Percentiles rank a stretch among this genome's conserved stretches.
phyloP scores from a whole-genome alignment of 192 early-diverging fungal species.

The Backusella tuberculispora region DNA sequence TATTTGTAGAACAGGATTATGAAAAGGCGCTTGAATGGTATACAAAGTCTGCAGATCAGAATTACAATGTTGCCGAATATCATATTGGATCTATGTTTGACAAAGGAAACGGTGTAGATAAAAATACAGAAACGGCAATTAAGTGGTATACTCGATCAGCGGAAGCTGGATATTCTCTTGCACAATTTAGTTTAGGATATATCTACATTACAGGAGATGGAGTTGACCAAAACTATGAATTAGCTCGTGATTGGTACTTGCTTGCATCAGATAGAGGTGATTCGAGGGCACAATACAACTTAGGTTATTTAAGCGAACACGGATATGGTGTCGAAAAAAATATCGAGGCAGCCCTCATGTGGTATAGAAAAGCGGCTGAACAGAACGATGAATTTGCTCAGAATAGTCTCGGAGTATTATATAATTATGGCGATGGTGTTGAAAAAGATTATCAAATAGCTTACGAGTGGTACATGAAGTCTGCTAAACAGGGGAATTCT shows the following conservation, averaged over 20 bases:
- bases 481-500: conserved; percentile 66
- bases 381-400: conserved; percentile 64
- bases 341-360: conserved; percentile 65
- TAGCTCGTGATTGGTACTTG: conserved; percentile 72
- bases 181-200: conserved; percentile 34
- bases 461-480: conserved; percentile 67
- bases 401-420: conserved; percentile 84
- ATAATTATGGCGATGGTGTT: conserved; percentile 69
- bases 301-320: conserved; percentile 87
- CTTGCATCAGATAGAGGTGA: conserved; percentile 63
- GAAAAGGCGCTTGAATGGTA: conserved; percentile 40
- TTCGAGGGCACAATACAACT: conserved; percentile 71
- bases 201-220: conserved; percentile 46
- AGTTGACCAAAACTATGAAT: conserved; percentile 58
- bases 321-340: conserved; percentile 81
- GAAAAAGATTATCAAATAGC: conserved; percentile 59
- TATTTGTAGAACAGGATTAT: conserved; percentile 29
- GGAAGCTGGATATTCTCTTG: conserved; percentile 24
- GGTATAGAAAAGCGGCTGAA: conserved; percentile 74
- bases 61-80: background rate
- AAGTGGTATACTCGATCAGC: conserved; percentile 33
- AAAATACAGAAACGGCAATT: background rate
- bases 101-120: conserved; percentile 19
- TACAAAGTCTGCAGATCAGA: conserved; percentile 25
- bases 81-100: background rate